Conservation (phyloP, 345 rosid genomes). For the Eucalyptus tenuipes region DNA sequence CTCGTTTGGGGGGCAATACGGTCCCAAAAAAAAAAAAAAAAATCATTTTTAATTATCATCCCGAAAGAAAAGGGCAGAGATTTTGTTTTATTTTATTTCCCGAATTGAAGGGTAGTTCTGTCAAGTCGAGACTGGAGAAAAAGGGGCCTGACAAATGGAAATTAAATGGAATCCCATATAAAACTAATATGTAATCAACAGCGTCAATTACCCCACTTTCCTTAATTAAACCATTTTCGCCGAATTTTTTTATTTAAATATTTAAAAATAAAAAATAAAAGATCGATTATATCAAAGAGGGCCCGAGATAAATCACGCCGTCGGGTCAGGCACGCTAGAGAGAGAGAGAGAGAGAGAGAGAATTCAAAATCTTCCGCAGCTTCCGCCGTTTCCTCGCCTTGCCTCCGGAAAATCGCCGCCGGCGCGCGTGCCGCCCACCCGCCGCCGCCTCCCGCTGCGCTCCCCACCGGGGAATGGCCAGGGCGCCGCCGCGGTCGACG, state of each 20-base stretch:
- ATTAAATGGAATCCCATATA: background rate
- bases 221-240: background rate
- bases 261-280: background rate
- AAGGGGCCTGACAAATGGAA: background rate
- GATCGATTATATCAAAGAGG: background rate
- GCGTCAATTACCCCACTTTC: background rate
- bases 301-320: background rate
- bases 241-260: background rate
- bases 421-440: background rate
- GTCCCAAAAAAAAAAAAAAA: background rate
- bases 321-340: background rate
- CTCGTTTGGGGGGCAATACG: background rate
- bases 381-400: background rate
- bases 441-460: background rate
- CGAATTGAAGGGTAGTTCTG: background rate
- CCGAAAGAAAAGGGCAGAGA: background rate
- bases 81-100: background rate
- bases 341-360: background rate
- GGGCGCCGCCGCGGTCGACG: background rate
- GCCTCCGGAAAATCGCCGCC: background rate
- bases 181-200: background rate
- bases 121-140: background rate
- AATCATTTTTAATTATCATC: background rate
- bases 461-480: conserved; percentile 2
- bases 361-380: background rate